Conservation (phyloP, 2,329 filamentous ascomycete genomes). For the Rutstroemia sp. region DNA sequence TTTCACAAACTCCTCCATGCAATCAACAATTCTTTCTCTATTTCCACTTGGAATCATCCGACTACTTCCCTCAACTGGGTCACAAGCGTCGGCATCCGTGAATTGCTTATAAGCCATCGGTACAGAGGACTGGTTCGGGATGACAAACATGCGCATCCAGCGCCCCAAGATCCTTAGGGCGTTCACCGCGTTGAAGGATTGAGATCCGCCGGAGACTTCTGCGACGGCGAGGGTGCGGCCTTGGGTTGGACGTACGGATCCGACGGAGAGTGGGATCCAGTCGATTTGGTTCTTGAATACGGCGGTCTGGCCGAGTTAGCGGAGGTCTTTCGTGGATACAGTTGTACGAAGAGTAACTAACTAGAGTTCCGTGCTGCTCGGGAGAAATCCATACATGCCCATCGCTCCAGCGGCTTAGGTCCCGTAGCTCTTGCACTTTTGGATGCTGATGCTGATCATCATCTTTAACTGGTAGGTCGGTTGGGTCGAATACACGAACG, state of each 20-base stretch:
- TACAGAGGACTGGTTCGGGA: slow-evolving; percentile 58
- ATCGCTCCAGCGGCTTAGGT: slow-evolving; percentile 56
- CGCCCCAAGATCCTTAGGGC: slow-evolving; percentile 56
- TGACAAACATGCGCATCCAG: slow-evolving; percentile 65
- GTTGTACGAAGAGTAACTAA: no score
- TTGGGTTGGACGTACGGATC: slow-evolving; percentile 58
- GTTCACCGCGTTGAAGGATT: slow-evolving; percentile 63
- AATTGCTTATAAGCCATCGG: slow-evolving; percentile 59
- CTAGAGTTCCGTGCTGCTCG: slow-evolving; percentile 59
- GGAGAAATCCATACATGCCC: slow-evolving; percentile 60
- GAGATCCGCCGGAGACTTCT: slow-evolving; percentile 56
- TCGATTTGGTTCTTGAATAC: slow-evolving; percentile 67
- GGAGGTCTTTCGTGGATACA: background rate
- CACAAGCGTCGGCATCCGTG: slow-evolving; percentile 34
- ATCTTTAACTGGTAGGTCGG: slow-evolving; percentile 54
- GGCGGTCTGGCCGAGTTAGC: slow-evolving; percentile 35
- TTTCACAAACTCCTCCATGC: slow-evolving; percentile 65
- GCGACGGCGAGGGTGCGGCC: slow-evolving; percentile 55
- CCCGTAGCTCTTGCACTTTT: slow-evolving; percentile 56
- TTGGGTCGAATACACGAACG: slow-evolving; percentile 54
- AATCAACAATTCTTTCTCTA: slow-evolving; percentile 54
- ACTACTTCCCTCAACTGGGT: slow-evolving; percentile 33
- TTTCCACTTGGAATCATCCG: slow-evolving; percentile 49
- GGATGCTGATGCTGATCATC: slow-evolving; percentile 43
- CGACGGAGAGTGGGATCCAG: slow-evolving; percentile 57